These are phyloP conservation scores for Fusarium siculi DNA, from an alignment of 2,329 filamentous ascomycete genomes.

Conservation along the genomic window DNA sequence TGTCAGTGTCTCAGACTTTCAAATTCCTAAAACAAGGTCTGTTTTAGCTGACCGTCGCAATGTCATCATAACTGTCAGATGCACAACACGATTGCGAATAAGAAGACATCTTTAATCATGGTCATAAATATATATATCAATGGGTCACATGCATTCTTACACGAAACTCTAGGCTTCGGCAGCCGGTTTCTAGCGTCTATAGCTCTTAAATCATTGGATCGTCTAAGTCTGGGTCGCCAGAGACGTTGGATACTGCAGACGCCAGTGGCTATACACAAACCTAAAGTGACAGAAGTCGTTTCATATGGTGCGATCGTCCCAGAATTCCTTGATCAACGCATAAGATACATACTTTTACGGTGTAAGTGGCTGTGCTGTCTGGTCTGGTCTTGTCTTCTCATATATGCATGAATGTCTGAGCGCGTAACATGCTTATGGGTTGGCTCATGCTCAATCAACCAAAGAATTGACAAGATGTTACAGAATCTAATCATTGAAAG, in stretches of 20 bases:
- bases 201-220: slow-evolving; percentile 3
- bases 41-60: not conserved
- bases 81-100: slow-evolving; percentile 14
- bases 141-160: not conserved
- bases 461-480: not conserved
- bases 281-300: slow-evolving; percentile 8
- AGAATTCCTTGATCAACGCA: slow-evolving; percentile 1
- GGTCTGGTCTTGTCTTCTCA: not conserved
- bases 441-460: not conserved
- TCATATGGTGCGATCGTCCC: not conserved
- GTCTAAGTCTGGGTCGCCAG: not conserved
- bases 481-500: too few species aligned
- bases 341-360: not conserved
- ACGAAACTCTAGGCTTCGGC: slow-evolving; percentile 14
- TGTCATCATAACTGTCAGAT: slow-evolving; percentile 13
- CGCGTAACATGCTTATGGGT: not conserved
- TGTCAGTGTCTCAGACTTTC: slow-evolving; percentile 13
- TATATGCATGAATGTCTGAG: slow-evolving; percentile 8
- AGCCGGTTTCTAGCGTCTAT: slow-evolving; percentile 6
- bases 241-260: slow-evolving; percentile 3
- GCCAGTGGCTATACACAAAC: not conserved
- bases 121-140: not conserved
- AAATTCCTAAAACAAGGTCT: not conserved
- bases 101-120: not conserved
- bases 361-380: not conserved